Percentiles rank a stretch among this genome's conserved stretches.
Evolutionary conservation across 2,329 filamentous ascomycete species (phyloP).

Genomic region (Lachnellula arida): DNA sequence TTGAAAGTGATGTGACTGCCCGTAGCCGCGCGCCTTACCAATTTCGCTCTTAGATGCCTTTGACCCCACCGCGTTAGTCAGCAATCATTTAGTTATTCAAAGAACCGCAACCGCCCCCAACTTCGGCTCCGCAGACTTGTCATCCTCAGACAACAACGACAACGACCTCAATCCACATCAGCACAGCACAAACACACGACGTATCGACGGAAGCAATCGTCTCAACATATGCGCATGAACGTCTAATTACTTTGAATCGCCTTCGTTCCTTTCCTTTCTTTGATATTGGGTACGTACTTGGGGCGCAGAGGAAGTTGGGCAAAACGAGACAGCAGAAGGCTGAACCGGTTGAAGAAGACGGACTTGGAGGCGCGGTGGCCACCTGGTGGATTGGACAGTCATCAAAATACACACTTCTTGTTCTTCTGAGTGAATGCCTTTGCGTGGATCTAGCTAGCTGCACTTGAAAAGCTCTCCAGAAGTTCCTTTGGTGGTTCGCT

Average conservation of each 20-base stretch:
- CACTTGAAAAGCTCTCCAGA: conserved; percentile 28
- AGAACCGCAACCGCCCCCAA: not conserved
- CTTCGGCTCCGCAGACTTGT: no score
- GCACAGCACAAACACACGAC: not conserved
- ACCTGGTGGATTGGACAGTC: conserved; percentile 27
- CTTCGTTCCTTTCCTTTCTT: not conserved
- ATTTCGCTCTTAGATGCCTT: not conserved
- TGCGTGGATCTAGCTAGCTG: conserved; percentile 35
- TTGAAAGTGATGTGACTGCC: not conserved
- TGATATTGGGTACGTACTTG: conserved; percentile 12
- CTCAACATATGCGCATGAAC: not conserved
- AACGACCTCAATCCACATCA: not conserved
- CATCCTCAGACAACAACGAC: not conserved
- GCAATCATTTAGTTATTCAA: not conserved
- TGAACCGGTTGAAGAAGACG: conserved; percentile 19
- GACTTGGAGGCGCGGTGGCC: conserved; percentile 17
- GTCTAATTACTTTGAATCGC: not conserved
- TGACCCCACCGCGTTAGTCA: not conserved
- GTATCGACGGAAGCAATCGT: no score
- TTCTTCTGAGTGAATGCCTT: conserved; percentile 33
- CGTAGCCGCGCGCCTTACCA: not conserved
- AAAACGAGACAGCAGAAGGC: conserved; percentile 15
- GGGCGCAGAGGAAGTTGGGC: conserved; percentile 19
- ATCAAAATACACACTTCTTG: conserved; percentile 35
- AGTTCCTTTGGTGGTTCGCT: conserved; percentile 21